phyloP scores from a whole-genome alignment of 305 asterid genomes.

The Nicotiana rustica region DNA sequence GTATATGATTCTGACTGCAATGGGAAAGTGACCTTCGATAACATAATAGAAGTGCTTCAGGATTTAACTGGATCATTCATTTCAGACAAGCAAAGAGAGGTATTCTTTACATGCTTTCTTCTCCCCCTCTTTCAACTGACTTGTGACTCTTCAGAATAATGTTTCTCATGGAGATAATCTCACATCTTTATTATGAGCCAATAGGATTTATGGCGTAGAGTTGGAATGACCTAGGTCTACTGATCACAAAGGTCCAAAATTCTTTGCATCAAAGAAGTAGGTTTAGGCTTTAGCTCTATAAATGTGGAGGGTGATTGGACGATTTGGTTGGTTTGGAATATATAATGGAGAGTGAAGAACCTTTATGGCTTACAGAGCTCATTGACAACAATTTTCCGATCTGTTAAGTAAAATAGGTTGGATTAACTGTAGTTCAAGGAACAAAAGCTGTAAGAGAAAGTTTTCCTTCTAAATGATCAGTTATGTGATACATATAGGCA shows the following conservation, averaged over 20 bases:
- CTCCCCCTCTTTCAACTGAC: background rate
- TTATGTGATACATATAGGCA: background rate
- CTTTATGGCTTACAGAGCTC: background rate
- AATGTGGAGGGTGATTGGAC: background rate
- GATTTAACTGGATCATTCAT: constrained; percentile 84
- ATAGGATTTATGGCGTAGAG: too few relatives aligned
- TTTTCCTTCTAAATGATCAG: background rate
- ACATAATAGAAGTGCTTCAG: constrained; percentile 68
- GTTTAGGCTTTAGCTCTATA: background rate
- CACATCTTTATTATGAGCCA: too few relatives aligned
- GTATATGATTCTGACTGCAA: constrained; percentile 79
- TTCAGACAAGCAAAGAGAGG: constrained; percentile 88
- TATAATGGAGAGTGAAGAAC: background rate
- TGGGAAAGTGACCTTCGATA: constrained; percentile 76
- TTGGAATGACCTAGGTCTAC: background rate
- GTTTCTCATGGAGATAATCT: too few relatives aligned
- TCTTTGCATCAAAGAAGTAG: background rate
- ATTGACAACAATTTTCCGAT: background rate
- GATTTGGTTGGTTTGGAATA: background rate
- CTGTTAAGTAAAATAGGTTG: background rate
- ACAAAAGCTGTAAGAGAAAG: background rate
- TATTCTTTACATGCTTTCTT: constrained; percentile 32
- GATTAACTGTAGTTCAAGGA: background rate
- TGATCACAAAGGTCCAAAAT: background rate
- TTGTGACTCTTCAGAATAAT: too few relatives aligned